Evolutionary conservation across 805 yeast species (phyloP).

Genomic region (Candida namnaoensis): DNA sequence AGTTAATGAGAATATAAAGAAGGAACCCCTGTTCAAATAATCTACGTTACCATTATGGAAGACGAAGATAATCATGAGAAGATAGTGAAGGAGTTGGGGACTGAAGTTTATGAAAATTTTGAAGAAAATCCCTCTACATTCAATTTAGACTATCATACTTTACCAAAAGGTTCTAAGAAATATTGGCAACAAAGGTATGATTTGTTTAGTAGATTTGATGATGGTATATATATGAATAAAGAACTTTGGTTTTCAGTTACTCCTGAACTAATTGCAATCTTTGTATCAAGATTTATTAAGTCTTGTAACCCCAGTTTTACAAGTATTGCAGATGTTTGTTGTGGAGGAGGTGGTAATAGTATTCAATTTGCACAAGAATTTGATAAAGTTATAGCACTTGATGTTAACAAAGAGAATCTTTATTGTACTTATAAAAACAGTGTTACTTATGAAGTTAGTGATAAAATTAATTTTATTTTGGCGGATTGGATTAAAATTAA

Average conservation of each 20-base stretch:
- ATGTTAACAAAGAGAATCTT: conserved; percentile 49
- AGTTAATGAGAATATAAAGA: no score
- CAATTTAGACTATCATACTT: conserved; percentile 13
- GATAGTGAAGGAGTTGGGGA: no score
- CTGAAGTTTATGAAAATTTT: neutral
- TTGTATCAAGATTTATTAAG: conserved; percentile 43
- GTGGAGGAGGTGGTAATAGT: conserved; percentile 86
- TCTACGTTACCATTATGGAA: no score
- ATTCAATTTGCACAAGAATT: conserved; percentile 64
- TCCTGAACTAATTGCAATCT: conserved; percentile 64
- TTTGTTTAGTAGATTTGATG: conserved; percentile 56
- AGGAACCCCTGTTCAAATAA: no score
- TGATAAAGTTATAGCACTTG: conserved; percentile 52
- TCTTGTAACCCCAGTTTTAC: conserved; percentile 41
- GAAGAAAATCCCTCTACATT: neutral
- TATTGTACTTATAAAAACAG: conserved; percentile 61
- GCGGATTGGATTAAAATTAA: conserved; percentile 37
- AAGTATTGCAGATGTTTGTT: conserved; percentile 57
- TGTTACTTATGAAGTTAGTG: conserved; percentile 47
- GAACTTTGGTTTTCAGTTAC: conserved; percentile 88
- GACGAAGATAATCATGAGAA: no score
- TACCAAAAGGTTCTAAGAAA: conserved; percentile 13
- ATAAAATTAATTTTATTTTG: conserved; percentile 35
- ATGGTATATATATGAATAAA: conserved; percentile 58
- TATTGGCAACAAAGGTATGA: conserved; percentile 51